Percentiles rank a stretch among this genome's conserved stretches.
phyloP scores from a whole-genome alignment of 2,329 filamentous ascomycete species.

The Fusarium neocosmosporiellum region DNA sequence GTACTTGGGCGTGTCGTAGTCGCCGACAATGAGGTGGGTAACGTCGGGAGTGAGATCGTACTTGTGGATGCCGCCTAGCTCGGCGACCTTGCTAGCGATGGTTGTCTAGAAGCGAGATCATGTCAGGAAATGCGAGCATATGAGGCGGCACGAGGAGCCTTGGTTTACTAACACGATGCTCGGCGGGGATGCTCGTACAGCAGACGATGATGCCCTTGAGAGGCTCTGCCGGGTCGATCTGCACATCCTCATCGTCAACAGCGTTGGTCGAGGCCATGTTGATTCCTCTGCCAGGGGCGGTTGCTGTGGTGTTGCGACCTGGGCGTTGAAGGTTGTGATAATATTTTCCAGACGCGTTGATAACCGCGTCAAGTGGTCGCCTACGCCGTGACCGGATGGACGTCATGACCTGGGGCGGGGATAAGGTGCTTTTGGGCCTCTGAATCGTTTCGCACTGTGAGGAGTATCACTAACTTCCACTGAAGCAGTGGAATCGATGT shows the following conservation, averaged over 20 bases:
- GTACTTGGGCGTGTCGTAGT: slow-evolving; percentile 92
- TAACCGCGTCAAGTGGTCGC: slow-evolving; percentile 41
- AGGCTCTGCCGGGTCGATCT: slow-evolving; percentile 69
- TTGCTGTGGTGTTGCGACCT: slow-evolving; percentile 28
- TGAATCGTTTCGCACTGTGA: slow-evolving; percentile 18
- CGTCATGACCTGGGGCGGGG: slow-evolving; percentile 30
- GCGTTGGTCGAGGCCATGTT: slow-evolving; percentile 45
- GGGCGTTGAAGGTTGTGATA: slow-evolving; percentile 23
- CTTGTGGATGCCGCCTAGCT: slow-evolving; percentile 89
- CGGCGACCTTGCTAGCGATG: slow-evolving; percentile 71
- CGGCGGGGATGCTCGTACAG: slow-evolving; percentile 85
- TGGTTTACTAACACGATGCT: slow-evolving; percentile 73
- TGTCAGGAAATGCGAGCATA: slow-evolving; percentile 1
- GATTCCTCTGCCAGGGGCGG: slow-evolving; percentile 10
- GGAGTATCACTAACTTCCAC: neutral
- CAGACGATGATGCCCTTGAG: slow-evolving; percentile 82
- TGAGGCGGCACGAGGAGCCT: slow-evolving; percentile 7
- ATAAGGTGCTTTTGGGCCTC: neutral
- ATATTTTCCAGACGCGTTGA: slow-evolving; percentile 40
- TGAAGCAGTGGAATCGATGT: neutral
- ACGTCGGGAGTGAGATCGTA: slow-evolving; percentile 96
- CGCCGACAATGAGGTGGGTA: slow-evolving; percentile 92
- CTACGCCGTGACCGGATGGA: slow-evolving; percentile 2
- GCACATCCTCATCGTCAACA: slow-evolving; percentile 42
- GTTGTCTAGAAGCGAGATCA: slow-evolving; percentile 54